Conservation (phyloP, 2,329 filamentous ascomycete genomes). For the Diplodia scrobiculata region DNA sequence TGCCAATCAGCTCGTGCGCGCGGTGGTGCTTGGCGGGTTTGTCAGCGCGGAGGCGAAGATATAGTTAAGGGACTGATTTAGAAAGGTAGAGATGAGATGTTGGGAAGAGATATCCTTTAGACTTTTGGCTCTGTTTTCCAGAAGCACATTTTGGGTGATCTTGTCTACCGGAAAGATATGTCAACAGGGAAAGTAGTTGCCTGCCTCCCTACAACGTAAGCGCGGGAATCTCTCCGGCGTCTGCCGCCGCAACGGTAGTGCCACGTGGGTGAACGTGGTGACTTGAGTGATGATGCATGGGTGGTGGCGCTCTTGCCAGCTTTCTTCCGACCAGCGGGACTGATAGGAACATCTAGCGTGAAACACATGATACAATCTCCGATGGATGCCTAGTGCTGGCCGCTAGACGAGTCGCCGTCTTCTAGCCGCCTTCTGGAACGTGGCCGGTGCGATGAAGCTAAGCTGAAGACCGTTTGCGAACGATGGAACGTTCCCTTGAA, state of each 20-base stretch:
- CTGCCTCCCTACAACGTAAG: too few species aligned
- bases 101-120: background rate
- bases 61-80: conserved; percentile 31
- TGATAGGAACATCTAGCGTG: background rate
- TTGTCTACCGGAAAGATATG: too few species aligned
- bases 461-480: background rate
- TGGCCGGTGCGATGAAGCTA: background rate
- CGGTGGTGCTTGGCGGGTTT: conserved; percentile 72
- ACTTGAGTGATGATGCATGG: background rate
- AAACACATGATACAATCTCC: background rate
- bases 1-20: conserved; percentile 81
- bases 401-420: background rate
- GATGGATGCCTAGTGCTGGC: background rate
- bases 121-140: background rate
- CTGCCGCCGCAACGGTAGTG: background rate
- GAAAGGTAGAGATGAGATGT: background rate
- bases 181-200: too few species aligned
- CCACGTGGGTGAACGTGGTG: background rate
- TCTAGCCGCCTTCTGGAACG: background rate
- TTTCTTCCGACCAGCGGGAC: background rate
- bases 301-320: background rate
- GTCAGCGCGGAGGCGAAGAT: conserved; percentile 56
- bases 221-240: background rate
- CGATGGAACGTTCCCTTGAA: background rate
- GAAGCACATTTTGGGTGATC: too few species aligned